These are phyloP conservation scores for Westerdykella aurantiaca DNA, from an alignment of 2,329 filamentous ascomycete species.

Conservation along the genomic window DNA sequence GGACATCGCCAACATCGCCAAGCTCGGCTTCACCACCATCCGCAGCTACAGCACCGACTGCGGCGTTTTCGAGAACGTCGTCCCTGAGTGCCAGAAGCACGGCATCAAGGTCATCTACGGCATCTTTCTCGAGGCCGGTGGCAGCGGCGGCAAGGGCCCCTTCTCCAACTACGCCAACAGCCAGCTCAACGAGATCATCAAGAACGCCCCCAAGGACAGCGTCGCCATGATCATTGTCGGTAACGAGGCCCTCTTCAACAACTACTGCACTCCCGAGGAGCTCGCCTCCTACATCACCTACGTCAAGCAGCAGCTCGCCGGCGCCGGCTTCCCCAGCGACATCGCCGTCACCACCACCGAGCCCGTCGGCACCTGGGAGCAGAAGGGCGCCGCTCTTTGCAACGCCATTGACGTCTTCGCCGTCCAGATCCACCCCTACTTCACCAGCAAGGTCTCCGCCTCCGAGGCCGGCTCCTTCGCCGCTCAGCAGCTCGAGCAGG, in stretches of 20 bases:
- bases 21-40: conserved; percentile 55
- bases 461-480: conserved; percentile 70
- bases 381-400: conserved; percentile 60
- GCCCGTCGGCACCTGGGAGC: conserved; percentile 70
- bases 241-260: conserved; percentile 84
- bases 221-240: conserved; percentile 79
- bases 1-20: conserved; percentile 41
- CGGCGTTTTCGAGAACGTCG: conserved; percentile 69
- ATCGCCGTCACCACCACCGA: conserved; percentile 71
- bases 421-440: conserved; percentile 90
- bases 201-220: conserved; percentile 62
- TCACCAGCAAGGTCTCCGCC: conserved; percentile 66
- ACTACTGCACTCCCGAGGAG: conserved; percentile 56
- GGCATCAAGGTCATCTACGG: conserved; percentile 79
- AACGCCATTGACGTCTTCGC: conserved; percentile 68
- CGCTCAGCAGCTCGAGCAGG: conserved; percentile 62
- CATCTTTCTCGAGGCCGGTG: conserved; percentile 68
- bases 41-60: conserved; percentile 94
- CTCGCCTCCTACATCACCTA: conserved; percentile 66
- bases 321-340: conserved; percentile 63
- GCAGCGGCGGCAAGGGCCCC: conserved; percentile 39
- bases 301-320: conserved; percentile 57
- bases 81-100: conserved; percentile 58
- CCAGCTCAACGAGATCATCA: conserved; percentile 69
- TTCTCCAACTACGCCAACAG: conserved; percentile 53